A percentile compares a stretch with the other conserved stretches of the same genome.
These are phyloP conservation scores for Castanea mollissima DNA, from an alignment of 306 rosid species.

Conservation along the genomic window DNA sequence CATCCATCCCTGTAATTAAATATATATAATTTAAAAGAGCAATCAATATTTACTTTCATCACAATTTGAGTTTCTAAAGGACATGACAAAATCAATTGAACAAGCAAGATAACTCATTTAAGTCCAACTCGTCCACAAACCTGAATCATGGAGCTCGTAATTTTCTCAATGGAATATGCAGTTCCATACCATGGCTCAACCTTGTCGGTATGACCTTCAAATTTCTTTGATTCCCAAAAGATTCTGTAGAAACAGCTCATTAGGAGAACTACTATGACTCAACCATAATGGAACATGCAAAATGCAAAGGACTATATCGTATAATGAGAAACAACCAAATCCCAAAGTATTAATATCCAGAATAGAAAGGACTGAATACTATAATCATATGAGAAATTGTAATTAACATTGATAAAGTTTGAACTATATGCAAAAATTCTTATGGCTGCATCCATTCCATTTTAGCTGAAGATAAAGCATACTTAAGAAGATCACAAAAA, in stretches of 20 bases:
- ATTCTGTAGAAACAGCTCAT: conserved; percentile 50
- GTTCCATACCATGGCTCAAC: conserved; percentile 98
- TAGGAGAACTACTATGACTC: conserved; percentile 15
- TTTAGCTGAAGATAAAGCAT: neutral
- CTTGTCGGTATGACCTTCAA: conserved; percentile 69
- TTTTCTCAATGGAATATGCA: conserved; percentile 64
- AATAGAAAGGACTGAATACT: neutral
- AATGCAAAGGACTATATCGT: no score
- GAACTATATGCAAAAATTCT: neutral
- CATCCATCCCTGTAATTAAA: conserved; percentile 74
- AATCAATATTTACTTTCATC: conserved; percentile 19
- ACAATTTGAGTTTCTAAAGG: conserved; percentile 14
- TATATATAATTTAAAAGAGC: conserved; percentile 15
- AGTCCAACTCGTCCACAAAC: conserved; percentile 42
- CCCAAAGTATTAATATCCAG: neutral
- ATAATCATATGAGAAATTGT: neutral
- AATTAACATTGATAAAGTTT: neutral
- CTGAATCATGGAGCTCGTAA: conserved; percentile 56
- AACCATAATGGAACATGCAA: neutral
- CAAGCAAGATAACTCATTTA: conserved; percentile 19
- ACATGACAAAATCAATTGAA: conserved; percentile 6
- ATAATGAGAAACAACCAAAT: neutral
- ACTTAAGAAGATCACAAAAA: neutral
- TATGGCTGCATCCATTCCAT: neutral
- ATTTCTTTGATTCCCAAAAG: conserved; percentile 83